Evolutionary conservation across 345 rosid species (phyloP).

Genomic region (Eucalyptus tenuipes): DNA sequence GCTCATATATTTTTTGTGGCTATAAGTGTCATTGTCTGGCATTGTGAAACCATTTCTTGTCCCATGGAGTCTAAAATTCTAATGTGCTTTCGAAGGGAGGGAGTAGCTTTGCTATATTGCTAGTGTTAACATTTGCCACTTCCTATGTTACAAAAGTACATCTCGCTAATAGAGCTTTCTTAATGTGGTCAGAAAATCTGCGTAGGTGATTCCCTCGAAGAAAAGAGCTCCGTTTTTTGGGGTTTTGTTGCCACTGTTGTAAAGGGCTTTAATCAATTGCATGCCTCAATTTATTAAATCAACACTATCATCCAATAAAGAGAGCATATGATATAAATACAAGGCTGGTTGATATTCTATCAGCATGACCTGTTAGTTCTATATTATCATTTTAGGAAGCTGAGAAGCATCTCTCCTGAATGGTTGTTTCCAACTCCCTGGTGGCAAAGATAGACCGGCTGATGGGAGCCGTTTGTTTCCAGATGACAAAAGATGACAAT

Average conservation of each 20-base stretch:
- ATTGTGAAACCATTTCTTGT: neutral
- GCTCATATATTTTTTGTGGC: neutral
- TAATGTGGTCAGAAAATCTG: neutral
- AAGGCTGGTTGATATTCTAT: neutral
- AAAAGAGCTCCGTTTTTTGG: neutral
- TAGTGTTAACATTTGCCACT: neutral
- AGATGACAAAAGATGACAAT: no score
- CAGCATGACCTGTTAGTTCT: neutral
- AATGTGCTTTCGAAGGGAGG: neutral
- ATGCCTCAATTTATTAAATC: neutral
- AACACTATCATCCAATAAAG: neutral
- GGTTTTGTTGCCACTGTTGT: neutral
- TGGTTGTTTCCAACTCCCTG: no score
- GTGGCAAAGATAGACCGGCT: no score
- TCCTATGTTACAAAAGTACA: neutral
- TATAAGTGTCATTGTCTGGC: neutral
- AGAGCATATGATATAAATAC: no score
- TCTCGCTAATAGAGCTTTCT: neutral
- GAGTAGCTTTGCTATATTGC: neutral
- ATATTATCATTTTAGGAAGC: conserved; percentile 38
- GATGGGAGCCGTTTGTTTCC: no score
- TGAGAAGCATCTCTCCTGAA: conserved; percentile 63
- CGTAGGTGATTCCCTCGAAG: neutral
- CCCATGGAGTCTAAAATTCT: neutral
- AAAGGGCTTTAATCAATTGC: neutral